Conservation (phyloP, 139 green algal species). For the Tetratostichococcus sp. region DNA sequence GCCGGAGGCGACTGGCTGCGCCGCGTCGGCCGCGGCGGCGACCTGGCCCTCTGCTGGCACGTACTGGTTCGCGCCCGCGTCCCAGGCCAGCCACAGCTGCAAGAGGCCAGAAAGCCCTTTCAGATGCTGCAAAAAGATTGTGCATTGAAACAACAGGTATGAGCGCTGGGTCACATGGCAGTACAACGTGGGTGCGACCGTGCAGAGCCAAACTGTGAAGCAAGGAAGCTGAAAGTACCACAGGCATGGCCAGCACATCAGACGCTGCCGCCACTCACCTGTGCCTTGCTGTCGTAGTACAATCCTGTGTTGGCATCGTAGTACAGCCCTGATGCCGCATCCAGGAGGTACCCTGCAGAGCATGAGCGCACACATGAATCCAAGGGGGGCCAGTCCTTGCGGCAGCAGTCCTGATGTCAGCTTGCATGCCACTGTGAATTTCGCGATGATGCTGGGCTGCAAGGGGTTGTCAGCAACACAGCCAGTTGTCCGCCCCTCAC, state of each 20-base stretch:
- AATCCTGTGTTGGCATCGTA: conserved; percentile 67
- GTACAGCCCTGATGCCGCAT: conserved; percentile 45
- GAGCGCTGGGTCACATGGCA: conserved; percentile 15
- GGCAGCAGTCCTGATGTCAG: no score
- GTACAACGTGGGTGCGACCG: no score
- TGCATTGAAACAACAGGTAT: no score
- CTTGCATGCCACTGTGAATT: no score
- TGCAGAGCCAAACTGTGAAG: conserved; percentile 20
- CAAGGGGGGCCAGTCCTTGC: neutral
- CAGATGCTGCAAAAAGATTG: no score
- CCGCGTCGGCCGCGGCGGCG: conserved; percentile 17
- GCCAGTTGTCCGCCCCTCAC: neutral
- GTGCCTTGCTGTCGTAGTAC: conserved; percentile 12
- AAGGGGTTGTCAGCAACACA: neutral
- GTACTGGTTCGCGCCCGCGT: neutral
- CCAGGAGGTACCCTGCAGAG: conserved; percentile 53
- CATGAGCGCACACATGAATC: neutral
- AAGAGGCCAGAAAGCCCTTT: conserved; percentile 1
- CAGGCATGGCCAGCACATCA: no score
- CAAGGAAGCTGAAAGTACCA: neutral
- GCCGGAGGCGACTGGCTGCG: neutral
- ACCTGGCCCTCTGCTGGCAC: neutral
- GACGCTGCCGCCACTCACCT: no score
- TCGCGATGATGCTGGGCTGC: no score
- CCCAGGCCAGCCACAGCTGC: neutral